Evolutionary conservation across 139 green algal genomes (phyloP).

Genomic region (Zygnema circumcarinatum): DNA sequence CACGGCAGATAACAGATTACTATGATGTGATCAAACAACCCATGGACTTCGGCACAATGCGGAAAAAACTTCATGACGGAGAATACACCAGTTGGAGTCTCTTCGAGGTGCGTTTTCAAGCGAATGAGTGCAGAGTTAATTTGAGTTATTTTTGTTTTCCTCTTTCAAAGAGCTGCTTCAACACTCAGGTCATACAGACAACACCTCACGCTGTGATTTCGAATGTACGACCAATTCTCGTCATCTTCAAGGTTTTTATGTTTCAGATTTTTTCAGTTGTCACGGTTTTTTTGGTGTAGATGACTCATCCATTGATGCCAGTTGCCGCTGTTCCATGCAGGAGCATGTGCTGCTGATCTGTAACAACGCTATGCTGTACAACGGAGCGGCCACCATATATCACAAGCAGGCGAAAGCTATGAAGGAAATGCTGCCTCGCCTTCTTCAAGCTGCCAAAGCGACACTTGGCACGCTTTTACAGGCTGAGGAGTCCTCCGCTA

Average conservation of each 20-base stretch:
- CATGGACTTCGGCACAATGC: slow-evolving; percentile 85
- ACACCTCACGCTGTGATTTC: no score
- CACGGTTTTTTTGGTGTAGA: background rate
- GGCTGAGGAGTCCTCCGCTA: no score
- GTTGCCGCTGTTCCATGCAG: slow-evolving; percentile 16
- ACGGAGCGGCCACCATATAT: slow-evolving; percentile 50
- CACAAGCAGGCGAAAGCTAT: slow-evolving; percentile 28
- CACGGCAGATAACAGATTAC: slow-evolving; percentile 71
- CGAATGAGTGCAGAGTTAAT: no score
- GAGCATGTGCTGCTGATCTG: slow-evolving; percentile 50
- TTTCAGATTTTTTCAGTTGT: no score
- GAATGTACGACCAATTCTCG: no score
- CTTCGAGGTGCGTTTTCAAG: slow-evolving; percentile 50
- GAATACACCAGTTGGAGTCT: slow-evolving; percentile 35
- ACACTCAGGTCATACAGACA: no score
- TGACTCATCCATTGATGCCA: background rate
- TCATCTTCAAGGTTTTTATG: no score
- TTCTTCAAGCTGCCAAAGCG: background rate
- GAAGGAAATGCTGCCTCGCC: background rate
- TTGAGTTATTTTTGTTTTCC: no score
- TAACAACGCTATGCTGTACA: slow-evolving; percentile 58
- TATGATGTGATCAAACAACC: slow-evolving; percentile 76
- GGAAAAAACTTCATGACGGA: slow-evolving; percentile 62
- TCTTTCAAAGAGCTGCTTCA: no score
- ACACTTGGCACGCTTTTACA: no score